Evolutionary conservation across 1,284 basidiomycete species (phyloP).

Genomic region (Ganoderma lingzhi): DNA sequence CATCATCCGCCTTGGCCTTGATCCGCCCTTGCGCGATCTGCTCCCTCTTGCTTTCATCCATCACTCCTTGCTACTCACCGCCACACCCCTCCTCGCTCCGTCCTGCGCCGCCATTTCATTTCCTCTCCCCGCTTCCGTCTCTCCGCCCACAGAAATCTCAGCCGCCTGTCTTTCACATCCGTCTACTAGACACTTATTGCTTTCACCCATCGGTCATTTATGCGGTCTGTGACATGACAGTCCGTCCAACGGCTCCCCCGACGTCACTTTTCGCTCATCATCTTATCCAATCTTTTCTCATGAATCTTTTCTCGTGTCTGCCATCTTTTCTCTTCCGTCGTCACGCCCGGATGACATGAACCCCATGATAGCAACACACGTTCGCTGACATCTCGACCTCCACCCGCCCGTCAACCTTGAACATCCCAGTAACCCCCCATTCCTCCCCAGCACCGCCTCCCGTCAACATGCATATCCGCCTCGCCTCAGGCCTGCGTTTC

Average conservation of each 20-base stretch:
- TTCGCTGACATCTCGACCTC: no score
- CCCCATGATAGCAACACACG: background rate
- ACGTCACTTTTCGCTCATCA: background rate
- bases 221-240: background rate
- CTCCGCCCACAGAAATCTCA: background rate
- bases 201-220: background rate
- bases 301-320: conserved; percentile 4
- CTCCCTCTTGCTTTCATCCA: background rate
- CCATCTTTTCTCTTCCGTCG: background rate
- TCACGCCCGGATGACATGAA: background rate
- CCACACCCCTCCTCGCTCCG: background rate
- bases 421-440: no score
- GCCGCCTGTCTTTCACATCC: background rate
- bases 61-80: background rate
- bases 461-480: no score
- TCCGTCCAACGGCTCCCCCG: background rate
- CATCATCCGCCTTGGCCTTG: background rate
- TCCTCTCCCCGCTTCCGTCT: background rate
- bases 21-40: background rate
- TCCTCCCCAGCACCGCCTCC: no score
- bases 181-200: no score
- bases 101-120: background rate
- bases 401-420: no score
- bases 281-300: background rate
- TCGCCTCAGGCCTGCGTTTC: no score